These are phyloP conservation scores for Calonectria multiphialidica DNA, from an alignment of 2,329 filamentous ascomycete species.

Conservation along the genomic window DNA sequence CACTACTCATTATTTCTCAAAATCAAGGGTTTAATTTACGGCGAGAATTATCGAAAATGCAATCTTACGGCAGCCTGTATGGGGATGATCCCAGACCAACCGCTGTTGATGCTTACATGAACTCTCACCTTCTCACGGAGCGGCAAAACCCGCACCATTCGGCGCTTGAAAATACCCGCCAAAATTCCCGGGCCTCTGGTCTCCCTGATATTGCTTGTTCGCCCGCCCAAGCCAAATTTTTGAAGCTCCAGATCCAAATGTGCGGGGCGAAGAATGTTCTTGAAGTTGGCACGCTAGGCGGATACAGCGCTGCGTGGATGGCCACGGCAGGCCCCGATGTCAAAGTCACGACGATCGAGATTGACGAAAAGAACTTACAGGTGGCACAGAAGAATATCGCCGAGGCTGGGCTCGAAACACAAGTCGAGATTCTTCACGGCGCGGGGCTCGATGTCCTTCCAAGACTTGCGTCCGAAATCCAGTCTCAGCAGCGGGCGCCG, in stretches of 20 bases:
- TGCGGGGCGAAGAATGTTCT: neutral
- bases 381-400: neutral
- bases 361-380: neutral
- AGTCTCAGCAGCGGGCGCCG: neutral
- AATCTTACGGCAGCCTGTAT: neutral
- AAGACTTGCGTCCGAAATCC: neutral
- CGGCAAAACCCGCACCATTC: neutral
- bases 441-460: neutral
- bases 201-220: conserved; percentile 1
- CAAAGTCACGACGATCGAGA: neutral
- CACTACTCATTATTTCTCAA: neutral
- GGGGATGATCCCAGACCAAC: neutral
- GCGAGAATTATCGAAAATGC: rapidly evolving
- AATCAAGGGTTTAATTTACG: neutral
- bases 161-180: neutral
- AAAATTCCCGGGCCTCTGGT: neutral
- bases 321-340: neutral
- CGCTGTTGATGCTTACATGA: neutral
- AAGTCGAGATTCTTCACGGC: neutral
- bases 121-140: neutral
- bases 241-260: neutral
- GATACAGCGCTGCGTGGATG: conserved; percentile 15
- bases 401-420: neutral
- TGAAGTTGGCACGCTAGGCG: neutral
- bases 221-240: neutral